These are phyloP conservation scores for Malbranchea cinnamomea DNA, from an alignment of 2,329 filamentous ascomycete species.

Conservation along the genomic window DNA sequence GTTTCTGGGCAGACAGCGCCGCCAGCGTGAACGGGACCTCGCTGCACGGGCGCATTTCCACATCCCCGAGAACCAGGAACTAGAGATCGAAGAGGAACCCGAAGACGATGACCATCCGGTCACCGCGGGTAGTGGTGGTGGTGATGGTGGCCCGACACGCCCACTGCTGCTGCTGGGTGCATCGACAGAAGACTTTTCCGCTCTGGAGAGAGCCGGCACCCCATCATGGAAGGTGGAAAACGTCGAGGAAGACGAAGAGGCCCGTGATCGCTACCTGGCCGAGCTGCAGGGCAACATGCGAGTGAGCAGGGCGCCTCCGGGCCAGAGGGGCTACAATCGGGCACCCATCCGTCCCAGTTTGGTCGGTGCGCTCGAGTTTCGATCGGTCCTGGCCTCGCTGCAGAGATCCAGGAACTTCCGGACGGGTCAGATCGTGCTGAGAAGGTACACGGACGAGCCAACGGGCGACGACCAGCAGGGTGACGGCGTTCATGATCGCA, in stretches of 20 bases:
- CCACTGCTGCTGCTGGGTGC: constrained; percentile 29
- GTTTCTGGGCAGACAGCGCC: constrained; percentile 52
- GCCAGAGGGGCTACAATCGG: constrained; percentile 55
- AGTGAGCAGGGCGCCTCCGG: constrained; percentile 52
- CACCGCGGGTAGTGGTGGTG: too few species aligned
- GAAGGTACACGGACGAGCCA: constrained; percentile 54
- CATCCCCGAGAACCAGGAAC: constrained; percentile 42
- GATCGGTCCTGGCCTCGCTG: constrained; percentile 75
- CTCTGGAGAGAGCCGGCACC: constrained; percentile 39
- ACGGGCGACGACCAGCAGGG: too few species aligned
- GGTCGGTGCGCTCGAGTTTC: constrained; percentile 84
- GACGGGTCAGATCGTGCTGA: constrained; percentile 51
- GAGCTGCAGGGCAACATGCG: constrained; percentile 92
- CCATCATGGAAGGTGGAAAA: constrained; percentile 38
- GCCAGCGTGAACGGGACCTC: constrained; percentile 49
- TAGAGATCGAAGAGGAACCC: constrained; percentile 40
- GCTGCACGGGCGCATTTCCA: constrained; percentile 63
- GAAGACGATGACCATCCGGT: constrained; percentile 36
- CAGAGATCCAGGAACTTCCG: constrained; percentile 66
- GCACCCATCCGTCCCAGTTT: constrained; percentile 85
- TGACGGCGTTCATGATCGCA: too few species aligned
- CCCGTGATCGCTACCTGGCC: constrained; percentile 47
- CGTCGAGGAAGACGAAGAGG: constrained; percentile 41
- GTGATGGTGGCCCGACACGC: constrained; percentile 30
- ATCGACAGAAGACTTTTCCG: constrained; percentile 49